Base-by-base conservation (phyloP, 768 basidiomycete species). In the Lactifluus piperatus region DNA sequence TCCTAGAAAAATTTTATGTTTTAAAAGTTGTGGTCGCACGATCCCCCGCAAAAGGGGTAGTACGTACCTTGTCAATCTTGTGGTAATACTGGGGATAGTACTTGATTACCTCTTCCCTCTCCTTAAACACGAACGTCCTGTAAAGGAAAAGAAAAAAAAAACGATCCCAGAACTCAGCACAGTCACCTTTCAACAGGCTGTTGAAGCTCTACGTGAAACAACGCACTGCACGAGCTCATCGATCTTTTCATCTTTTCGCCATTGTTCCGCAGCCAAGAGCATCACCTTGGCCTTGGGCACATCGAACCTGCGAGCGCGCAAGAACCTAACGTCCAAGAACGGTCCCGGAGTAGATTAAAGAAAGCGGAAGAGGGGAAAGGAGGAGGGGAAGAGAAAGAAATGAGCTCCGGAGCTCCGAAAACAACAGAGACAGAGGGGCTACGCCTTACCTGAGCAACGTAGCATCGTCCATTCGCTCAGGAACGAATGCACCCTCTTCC, bases 41-140 rank as follows among this genome's bases (percentile, higher is more conserved):
- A n/a, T n/a, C n/a, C 6, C 11, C 11, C 9, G 37, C 37, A 11
- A 16, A 29, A 13, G 36, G 18, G 6, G 34, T 5, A 7, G 36
- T 3, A 51, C 76, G 39, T 56, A 92, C 92, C 79, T 86, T 93
- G 79, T 98, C 95, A 65, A 78, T 88, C 76, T 91, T 94, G 77
- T 98, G 95, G 72, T 97, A 97, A 73, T 82, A 97, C 67, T 95
- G 93, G 2, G 94, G 94, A 68, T 97, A 98, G 67, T 88, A 92
- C 74, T 90, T 88, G 78, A 93, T 83, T 8, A 97, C 94, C 66
- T 83, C 79, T 37, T 72, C 73, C 68, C 85, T 86, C 73, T 97
- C 94, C 56, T 80, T 81, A 72, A 94, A 97, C 53, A 87, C 82
- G 69, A 97, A 98, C 69, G 81, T 85, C 65, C 91, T 91, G 60